Conservation (phyloP, 306 rosid genomes). For the Abrus pulchellus region DNA sequence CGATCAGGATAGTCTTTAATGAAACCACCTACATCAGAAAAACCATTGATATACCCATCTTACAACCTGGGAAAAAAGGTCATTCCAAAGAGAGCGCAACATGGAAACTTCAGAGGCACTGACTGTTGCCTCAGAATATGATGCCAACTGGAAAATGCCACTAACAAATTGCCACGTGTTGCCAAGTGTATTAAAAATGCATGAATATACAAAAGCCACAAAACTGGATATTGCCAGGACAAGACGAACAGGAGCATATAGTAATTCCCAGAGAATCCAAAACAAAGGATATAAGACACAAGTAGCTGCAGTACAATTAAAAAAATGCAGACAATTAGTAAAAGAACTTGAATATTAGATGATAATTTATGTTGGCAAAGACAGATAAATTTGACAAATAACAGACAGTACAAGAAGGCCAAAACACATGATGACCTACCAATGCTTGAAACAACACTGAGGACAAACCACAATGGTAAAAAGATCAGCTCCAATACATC, state of each 20-base stretch:
- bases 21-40: slow-evolving; percentile 32
- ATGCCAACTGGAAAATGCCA: slow-evolving; percentile 68
- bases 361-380: slow-evolving; percentile 23
- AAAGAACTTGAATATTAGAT: slow-evolving; percentile 22
- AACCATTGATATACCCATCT: neutral
- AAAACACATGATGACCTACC: slow-evolving; percentile 68
- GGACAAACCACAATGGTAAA: slow-evolving; percentile 70
- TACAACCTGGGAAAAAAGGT: slow-evolving; percentile 89
- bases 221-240: slow-evolving; percentile 59
- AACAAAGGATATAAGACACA: slow-evolving; percentile 71
- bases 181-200: slow-evolving; percentile 54
- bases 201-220: slow-evolving; percentile 53
- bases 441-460: slow-evolving; percentile 65
- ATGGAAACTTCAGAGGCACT: slow-evolving; percentile 72
- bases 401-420: slow-evolving; percentile 23
- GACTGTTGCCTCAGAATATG: slow-evolving; percentile 78
- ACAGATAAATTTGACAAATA: slow-evolving; percentile 20
- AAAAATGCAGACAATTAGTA: slow-evolving; percentile 40
- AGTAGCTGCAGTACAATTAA: slow-evolving; percentile 65
- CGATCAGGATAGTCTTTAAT: slow-evolving; percentile 44
- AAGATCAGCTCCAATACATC: slow-evolving; percentile 70
- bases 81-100: slow-evolving; percentile 95
- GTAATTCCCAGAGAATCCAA: slow-evolving; percentile 72
- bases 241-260: slow-evolving; percentile 78
- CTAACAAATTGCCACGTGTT: slow-evolving; percentile 66